These are phyloP conservation scores for Cinnamomum chago DNA, from an alignment of 164 flowering plant species.

Conservation along the genomic window DNA sequence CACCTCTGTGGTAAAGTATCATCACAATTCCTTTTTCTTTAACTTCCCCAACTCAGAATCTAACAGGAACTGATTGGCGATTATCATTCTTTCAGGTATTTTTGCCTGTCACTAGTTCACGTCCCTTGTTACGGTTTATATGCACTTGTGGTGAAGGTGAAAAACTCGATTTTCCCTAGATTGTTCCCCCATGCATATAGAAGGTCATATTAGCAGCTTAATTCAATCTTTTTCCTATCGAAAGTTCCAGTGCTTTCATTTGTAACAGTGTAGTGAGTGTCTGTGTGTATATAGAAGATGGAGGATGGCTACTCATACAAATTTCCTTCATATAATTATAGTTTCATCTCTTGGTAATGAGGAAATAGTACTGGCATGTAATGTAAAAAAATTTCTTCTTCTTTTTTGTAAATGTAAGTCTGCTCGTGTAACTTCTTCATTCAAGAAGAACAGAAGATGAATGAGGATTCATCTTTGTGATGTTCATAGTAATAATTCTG, in stretches of 20 bases:
- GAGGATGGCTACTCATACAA: background rate
- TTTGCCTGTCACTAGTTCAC: constrained; percentile 44
- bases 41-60: background rate
- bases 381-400: background rate
- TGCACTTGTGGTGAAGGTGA: constrained; percentile 33
- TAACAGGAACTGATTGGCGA: background rate
- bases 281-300: background rate
- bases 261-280: background rate
- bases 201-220: constrained; percentile 21
- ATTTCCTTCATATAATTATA: background rate
- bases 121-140: constrained; percentile 51
- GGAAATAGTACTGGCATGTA: background rate
- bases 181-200: constrained; percentile 42
- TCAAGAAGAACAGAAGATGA: too few relatives aligned
- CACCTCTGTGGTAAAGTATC: constrained; percentile 58
- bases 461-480: too few relatives aligned
- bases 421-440: too few relatives aligned
- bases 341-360: background rate
- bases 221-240: background rate
- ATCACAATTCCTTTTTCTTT: background rate
- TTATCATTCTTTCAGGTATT: constrained; percentile 41
- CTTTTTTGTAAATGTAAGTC: too few relatives aligned
- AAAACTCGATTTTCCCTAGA: constrained; percentile 35
- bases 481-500: too few relatives aligned
- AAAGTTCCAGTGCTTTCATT: background rate